These are phyloP conservation scores for Sporothrix brasiliensis DNA, from an alignment of 2,329 filamentous ascomycete genomes.

Conservation along the genomic window DNA sequence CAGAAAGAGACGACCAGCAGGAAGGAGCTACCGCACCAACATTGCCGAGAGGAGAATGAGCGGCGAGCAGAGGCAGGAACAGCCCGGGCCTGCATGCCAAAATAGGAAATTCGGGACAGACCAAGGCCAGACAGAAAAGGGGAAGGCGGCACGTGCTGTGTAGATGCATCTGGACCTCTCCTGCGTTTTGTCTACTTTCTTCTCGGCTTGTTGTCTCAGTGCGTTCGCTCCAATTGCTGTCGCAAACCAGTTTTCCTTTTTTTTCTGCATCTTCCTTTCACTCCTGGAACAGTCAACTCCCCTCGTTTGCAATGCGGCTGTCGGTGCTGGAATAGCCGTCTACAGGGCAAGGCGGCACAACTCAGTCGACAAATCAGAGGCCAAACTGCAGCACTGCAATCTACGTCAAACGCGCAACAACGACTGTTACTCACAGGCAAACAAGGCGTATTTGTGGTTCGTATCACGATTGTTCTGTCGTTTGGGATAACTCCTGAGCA, in stretches of 20 bases:
- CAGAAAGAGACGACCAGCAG: neutral
- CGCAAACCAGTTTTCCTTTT: neutral
- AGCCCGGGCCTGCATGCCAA: neutral
- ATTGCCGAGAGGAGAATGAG: neutral
- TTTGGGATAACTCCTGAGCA: no score
- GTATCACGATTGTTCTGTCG: neutral
- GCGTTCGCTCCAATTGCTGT: neutral
- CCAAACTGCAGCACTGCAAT: neutral
- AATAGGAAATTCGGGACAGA: neutral
- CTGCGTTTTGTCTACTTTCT: neutral
- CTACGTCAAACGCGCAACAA: neutral
- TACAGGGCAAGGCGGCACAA: neutral
- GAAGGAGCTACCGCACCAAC: neutral
- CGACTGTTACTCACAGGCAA: neutral
- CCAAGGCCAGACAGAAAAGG: slow-evolving; percentile 10
- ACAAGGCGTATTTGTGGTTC: neutral
- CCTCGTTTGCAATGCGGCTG: neutral
- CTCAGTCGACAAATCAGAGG: neutral
- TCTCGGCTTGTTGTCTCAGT: neutral
- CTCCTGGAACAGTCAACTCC: neutral
- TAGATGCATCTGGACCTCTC: neutral
- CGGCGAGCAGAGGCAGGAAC: neutral
- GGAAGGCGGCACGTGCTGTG: slow-evolving; percentile 7
- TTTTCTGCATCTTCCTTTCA: neutral
- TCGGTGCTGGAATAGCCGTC: neutral